Percentiles rank a stretch among this genome's conserved stretches.
These are phyloP conservation scores for Celoporthe dispersa DNA, from an alignment of 2,329 filamentous ascomycete genomes.

Conservation along the genomic window DNA sequence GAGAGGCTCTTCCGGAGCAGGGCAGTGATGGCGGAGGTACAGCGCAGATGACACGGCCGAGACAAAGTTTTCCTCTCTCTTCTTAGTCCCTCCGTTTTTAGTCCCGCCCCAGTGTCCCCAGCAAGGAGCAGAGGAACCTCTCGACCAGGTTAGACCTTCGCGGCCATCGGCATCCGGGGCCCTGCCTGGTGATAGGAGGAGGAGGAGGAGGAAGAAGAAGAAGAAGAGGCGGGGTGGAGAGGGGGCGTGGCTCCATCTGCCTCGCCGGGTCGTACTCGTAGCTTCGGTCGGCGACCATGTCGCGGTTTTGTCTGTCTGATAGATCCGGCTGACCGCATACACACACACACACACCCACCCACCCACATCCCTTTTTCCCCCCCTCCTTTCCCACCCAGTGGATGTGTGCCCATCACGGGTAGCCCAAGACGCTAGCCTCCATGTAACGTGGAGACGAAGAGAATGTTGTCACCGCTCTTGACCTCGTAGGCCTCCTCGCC, in stretches of 20 bases:
- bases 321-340: conserved; percentile 4
- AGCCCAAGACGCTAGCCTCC: conserved; percentile 66
- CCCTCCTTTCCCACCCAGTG: background rate
- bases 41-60: background rate
- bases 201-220: background rate
- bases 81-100: background rate
- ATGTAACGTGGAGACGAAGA: conserved; percentile 96
- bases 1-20: conserved; percentile 19
- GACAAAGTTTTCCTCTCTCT: background rate
- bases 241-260: background rate
- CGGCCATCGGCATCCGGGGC: background rate
- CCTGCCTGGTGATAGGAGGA: background rate
- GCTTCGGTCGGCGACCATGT: conserved; percentile 2
- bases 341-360: background rate
- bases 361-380: background rate
- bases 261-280: background rate
- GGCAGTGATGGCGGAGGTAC: conserved; percentile 5
- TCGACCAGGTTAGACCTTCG: background rate
- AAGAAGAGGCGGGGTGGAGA: background rate
- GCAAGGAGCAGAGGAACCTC: background rate
- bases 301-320: background rate
- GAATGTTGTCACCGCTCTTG: conserved; percentile 79
- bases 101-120: background rate
- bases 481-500: conserved; percentile 90
- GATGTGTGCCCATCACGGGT: background rate